phyloP scores from a whole-genome alignment of 176 grass and related monocot genomes.

The Carex pumila region DNA sequence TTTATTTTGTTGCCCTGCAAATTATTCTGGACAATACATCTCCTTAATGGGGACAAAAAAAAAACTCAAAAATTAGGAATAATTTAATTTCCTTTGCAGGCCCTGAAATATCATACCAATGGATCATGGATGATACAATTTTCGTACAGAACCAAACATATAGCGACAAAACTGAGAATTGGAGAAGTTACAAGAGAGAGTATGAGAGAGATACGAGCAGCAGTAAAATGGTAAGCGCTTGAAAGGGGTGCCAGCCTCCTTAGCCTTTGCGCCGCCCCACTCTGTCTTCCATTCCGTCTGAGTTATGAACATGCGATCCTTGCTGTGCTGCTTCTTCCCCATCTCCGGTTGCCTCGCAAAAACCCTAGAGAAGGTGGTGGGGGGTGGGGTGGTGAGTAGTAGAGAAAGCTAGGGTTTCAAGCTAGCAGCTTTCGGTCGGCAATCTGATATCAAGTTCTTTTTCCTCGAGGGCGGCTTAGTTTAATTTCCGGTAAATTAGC shows the following conservation, averaged over 20 bases:
- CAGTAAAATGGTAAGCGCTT: constrained; percentile 96
- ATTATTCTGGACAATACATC: not conserved
- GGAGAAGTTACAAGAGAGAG: not conserved
- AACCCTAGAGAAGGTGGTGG: not conserved
- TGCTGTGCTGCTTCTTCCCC: constrained; percentile 99
- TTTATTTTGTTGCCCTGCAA: not conserved
- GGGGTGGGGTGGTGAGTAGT: not conserved
- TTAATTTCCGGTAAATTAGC: not conserved
- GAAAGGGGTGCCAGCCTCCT: constrained; percentile 55
- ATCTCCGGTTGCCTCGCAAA: constrained; percentile 31
- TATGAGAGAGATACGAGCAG: constrained; percentile 55
- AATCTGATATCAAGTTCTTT: not conserved
- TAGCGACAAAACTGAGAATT: not conserved
- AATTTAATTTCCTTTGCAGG: not conserved
- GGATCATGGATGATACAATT: not conserved
- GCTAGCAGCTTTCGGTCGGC: not conserved
- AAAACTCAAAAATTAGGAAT: not conserved
- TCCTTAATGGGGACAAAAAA: not conserved
- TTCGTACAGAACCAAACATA: not conserved
- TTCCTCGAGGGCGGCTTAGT: not conserved
- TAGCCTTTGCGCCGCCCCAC: constrained; percentile 93
- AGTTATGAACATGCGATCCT: constrained; percentile 98
- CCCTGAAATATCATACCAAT: not conserved
- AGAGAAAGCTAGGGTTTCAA: constrained; percentile 7
- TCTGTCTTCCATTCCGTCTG: constrained; percentile 92